Conservation (phyloP, 1,139 yeast species). For the Protomyces lactucae-debilis region DNA sequence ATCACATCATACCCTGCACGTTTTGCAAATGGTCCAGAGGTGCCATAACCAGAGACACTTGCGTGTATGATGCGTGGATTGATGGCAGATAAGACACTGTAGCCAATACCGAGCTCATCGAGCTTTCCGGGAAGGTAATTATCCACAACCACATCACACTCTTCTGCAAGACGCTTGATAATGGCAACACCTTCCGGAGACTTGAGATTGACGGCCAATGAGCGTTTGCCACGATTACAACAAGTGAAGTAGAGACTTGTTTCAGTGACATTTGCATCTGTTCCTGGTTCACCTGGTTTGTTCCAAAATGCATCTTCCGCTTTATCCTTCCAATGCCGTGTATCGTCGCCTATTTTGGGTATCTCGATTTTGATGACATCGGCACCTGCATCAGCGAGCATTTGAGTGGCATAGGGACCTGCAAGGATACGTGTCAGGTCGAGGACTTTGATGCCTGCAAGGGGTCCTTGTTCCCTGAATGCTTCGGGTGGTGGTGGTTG, state of each 20-base stretch:
- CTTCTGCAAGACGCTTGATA: slow-evolving; percentile 37
- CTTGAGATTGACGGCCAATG: slow-evolving; percentile 43
- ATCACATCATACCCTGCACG: slow-evolving; percentile 47
- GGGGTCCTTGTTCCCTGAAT: slow-evolving; percentile 9
- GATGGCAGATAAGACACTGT: slow-evolving; percentile 36
- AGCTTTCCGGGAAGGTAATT: slow-evolving; percentile 45
- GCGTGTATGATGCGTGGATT: slow-evolving; percentile 40
- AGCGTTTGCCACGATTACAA: slow-evolving; percentile 43
- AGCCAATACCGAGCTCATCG: slow-evolving; percentile 41
- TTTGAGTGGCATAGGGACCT: slow-evolving; percentile 45
- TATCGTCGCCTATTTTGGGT: slow-evolving; percentile 46
- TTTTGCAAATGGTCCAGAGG: slow-evolving; percentile 40
- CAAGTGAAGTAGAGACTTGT: slow-evolving; percentile 44
- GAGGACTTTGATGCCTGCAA: slow-evolving; percentile 40
- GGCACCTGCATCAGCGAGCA: slow-evolving; percentile 40
- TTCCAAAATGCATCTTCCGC: slow-evolving; percentile 22
- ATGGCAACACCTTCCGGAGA: slow-evolving; percentile 39
- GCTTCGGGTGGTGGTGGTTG: neutral
- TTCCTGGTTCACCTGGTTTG: neutral
- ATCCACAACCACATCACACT: slow-evolving; percentile 44
- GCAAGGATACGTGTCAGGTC: slow-evolving; percentile 46
- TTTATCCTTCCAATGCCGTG: slow-evolving; percentile 44
- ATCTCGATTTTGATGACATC: slow-evolving; percentile 45
- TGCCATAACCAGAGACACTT: slow-evolving; percentile 43
- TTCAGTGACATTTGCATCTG: slow-evolving; percentile 32